Evolutionary conservation across 2,329 filamentous ascomycete species (phyloP), one percentile per base, ranked within the genome.

Genomic region (Coleophoma crateriformis): DNA sequence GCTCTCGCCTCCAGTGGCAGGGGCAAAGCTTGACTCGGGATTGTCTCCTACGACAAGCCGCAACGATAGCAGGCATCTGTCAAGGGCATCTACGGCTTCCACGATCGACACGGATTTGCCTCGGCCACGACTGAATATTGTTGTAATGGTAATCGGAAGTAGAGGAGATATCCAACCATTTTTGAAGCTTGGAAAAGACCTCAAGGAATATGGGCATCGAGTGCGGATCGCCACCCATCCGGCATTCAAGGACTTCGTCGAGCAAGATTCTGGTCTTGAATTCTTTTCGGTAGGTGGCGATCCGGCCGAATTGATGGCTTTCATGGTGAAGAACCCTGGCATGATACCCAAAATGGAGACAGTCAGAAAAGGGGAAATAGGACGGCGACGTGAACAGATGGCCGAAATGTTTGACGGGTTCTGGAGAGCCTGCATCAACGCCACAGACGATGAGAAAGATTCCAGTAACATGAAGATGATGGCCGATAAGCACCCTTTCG

Each of bases 81-180:
- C 55, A 32, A 33, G 50, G 47, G 39, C 45, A 17, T 51, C 56
- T 3, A 55, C 50, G 8, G 53, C 53, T 33, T 43, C 49, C 14
- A 57, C 50, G 2, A 47, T 58, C 17, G 50, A 53, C 2, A 50
- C 50, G 1, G 54, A 57, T 20, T 27, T 58, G 19, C 58, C 58
- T 14, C 49, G 45, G 19, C 61, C 61, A 20, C 55, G 40, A 35
- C 33, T 94, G 43, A 91, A 90, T 64, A 86, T 94, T 47, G 87
- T 90, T 27, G 84, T 92, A 58, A 90, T 90, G 79, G 85, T 92
- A 7, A 90, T 92, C 58, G 88, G 88, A 3, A 88, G 82, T 3
- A 76, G 88, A 45, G 88, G 88, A 34, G 88, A 94, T 61, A 84
- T 87, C 2, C 88, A 94, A 62, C 88, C 88, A 0, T 94, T 94